Base-by-base conservation (phyloP, 371 early-diverging fungal species). In the Lichtheimia ornata region DNA sequence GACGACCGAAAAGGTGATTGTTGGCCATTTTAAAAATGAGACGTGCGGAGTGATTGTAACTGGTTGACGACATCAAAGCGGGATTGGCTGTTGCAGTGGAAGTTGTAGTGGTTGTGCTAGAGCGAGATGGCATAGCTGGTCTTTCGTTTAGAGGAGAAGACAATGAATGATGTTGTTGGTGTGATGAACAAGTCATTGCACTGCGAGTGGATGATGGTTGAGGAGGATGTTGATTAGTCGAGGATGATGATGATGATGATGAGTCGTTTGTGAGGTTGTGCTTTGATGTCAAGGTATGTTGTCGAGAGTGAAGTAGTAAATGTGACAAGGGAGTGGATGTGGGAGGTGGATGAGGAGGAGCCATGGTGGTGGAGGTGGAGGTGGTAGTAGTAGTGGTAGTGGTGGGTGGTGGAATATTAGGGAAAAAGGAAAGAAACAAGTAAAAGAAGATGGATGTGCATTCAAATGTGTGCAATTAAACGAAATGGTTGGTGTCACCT, bases 1-100 rank as follows among this genome's bases (percentile, higher is more conserved):
- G 58, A 35, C 81, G 71, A 25, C 93, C 96, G 66, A 81, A 84
- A 24, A 86, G 70, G 55, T 79, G 66, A 2, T 73, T 69, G 56
- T 83, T 77, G 40, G 73, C 87, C 45, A 70, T 70, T 30, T 79
- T 66, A 25, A 79, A 73, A 51, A 79, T 66, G 24, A 61, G 63
- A 12, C 59, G 61, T 7, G 63, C 63, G 11, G 56, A 56, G 41
- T 45, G 56, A 24, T 42, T 27, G 20, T 45, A 49, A 25, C 45
- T 56, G 44, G 18, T 45, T 20, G 57, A 42, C 14, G 56, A 44
- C 35, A 35, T 35, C 11, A 35, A 9, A 11, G 35, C 35, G 35
- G 35, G 11, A 25, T 18, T 25, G 11, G 47, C 4, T n/a, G 45
- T 17, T n/a, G 45, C 30, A 14, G 40, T 62, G 18, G 56, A 44